phyloP scores from a whole-genome alignment of 192 early-diverging fungal genomes.

The Coemansia sp. region DNA sequence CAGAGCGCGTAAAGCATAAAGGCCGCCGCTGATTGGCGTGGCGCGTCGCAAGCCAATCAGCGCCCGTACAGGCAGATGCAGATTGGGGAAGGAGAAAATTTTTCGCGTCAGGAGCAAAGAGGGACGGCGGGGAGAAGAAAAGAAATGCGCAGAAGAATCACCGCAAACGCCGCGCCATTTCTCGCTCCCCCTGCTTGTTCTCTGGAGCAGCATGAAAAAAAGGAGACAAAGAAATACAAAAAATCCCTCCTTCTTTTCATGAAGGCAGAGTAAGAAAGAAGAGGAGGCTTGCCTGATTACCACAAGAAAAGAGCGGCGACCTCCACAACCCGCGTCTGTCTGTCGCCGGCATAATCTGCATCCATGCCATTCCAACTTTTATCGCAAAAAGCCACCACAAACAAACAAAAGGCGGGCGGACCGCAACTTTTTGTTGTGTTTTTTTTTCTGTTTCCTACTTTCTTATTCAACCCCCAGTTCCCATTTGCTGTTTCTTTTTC shows the following conservation, averaged over 20 bases:
- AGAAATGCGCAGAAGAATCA: background rate
- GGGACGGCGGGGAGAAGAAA: background rate
- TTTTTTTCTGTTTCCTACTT: background rate
- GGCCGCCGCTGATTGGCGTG: too few relatives aligned
- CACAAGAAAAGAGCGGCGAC: too few relatives aligned
- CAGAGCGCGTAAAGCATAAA: background rate
- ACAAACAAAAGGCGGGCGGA: background rate
- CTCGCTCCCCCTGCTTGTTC: too few relatives aligned
- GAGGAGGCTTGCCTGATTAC: background rate
- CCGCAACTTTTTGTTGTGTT: background rate
- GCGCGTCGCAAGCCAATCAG: constrained; percentile 11
- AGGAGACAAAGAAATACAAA: background rate
- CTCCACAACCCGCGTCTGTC: too few relatives aligned
- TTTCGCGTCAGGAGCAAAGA: constrained; percentile 9
- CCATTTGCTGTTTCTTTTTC: background rate
- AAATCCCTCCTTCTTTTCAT: background rate
- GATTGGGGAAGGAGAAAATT: constrained; percentile 4
- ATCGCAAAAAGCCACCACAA: background rate
- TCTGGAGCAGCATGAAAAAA: background rate
- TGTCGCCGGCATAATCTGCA: too few relatives aligned
- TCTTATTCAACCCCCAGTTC: background rate
- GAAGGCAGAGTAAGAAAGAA: background rate
- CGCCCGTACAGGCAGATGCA: background rate
- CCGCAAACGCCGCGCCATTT: background rate
- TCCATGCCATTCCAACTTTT: background rate